Evolutionary conservation across 106 monocot species (phyloP).

Genomic region (Hemerocallis citrina): DNA sequence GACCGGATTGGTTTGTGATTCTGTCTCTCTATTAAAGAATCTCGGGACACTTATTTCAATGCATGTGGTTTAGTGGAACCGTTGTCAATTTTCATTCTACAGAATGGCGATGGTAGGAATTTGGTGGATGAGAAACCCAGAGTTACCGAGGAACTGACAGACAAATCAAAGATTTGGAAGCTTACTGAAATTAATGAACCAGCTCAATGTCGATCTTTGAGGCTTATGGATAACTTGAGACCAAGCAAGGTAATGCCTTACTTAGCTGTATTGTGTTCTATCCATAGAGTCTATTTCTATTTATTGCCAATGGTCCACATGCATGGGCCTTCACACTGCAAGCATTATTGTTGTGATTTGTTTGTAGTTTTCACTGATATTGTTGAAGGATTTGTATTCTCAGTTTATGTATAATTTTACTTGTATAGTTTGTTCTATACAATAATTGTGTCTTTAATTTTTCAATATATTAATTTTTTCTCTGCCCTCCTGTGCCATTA

Average conservation of each 20-base stretch:
- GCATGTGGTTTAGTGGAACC: not conserved
- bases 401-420: not conserved
- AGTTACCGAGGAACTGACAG: conserved; percentile 61
- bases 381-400: not conserved
- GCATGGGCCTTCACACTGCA: not conserved
- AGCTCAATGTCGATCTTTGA: conserved; percentile 56
- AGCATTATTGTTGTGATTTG: not conserved
- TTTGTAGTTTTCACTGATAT: not conserved
- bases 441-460: too few relatives aligned
- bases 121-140: conserved; percentile 69
- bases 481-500: too few relatives aligned
- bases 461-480: too few relatives aligned
- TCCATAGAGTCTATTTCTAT: not conserved
- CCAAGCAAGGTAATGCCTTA: conserved; percentile 51
- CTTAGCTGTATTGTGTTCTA: not conserved
- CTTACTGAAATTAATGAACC: conserved; percentile 74
- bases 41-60: not conserved
- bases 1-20: conserved; percentile 33
- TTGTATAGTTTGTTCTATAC: too few relatives aligned
- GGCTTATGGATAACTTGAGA: conserved; percentile 53
- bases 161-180: conserved; percentile 82
- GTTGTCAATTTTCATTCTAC: not conserved
- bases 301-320: not conserved
- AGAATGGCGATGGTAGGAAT: conserved; percentile 75
- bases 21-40: too few relatives aligned